Evolutionary conservation across 176 grass and related monocot genomes (phyloP).

Genomic region (Guadua angustifolia): DNA sequence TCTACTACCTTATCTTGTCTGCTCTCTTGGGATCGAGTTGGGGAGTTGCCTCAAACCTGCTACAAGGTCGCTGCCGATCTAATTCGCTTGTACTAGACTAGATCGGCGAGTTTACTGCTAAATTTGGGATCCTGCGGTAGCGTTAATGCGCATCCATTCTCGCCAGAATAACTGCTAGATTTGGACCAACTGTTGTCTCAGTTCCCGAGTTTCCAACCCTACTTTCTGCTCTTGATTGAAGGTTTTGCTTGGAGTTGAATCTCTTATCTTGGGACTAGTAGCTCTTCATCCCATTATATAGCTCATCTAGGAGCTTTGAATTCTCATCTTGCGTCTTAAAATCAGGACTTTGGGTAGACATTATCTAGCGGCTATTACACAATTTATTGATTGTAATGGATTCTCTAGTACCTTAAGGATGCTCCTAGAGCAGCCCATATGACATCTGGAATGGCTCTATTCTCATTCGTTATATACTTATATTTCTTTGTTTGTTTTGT

Average conservation of each 20-base stretch:
- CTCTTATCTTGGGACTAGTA: neutral
- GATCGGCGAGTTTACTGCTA: neutral
- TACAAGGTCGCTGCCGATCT: neutral
- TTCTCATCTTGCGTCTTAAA: neutral
- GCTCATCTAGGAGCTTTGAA: neutral
- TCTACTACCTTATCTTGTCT: neutral
- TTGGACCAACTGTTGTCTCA: neutral
- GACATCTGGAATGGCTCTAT: neutral
- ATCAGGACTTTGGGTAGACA: too few species aligned
- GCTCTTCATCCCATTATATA: neutral
- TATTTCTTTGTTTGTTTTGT: neutral
- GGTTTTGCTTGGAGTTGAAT: neutral
- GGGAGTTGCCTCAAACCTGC: neutral
- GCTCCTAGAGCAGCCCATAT: neutral
- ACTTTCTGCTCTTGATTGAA: neutral
- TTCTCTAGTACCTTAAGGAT: neutral
- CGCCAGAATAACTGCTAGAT: neutral
- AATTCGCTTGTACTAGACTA: neutral
- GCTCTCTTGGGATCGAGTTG: neutral
- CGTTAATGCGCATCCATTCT: neutral
- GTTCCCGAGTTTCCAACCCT: neutral
- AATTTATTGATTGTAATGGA: neutral
- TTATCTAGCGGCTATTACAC: neutral
- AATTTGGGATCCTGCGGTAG: neutral
- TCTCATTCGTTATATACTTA: neutral